These are phyloP conservation scores for Ilyonectria robusta DNA, from an alignment of 2,329 filamentous ascomycete species.

Conservation along the genomic window DNA sequence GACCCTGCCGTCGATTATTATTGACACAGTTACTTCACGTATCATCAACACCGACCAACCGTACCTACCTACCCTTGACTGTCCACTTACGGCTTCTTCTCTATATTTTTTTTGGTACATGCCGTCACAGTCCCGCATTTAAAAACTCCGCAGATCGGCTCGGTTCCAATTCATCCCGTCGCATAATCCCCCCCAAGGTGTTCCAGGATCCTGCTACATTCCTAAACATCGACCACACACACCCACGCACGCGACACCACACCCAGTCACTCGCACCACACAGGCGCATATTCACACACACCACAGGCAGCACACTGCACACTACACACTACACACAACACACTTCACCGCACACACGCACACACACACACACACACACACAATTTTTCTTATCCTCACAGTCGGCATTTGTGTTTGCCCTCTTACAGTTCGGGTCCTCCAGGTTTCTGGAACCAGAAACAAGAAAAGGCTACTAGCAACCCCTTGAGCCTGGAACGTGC, in stretches of 20 bases:
- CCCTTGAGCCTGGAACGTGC: conserved; percentile 7
- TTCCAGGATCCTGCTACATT: conserved; percentile 45
- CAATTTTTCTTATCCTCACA: conserved; percentile 11
- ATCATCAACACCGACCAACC: conserved; percentile 16
- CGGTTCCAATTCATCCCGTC: conserved; percentile 31
- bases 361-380: conserved; percentile 11
- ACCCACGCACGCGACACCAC: conserved; percentile 33
- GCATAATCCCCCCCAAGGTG: conserved; percentile 38
- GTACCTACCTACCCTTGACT: conserved; percentile 31
- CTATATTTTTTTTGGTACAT: conserved; percentile 27
- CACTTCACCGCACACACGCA: conserved; percentile 9
- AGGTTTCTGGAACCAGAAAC: conserved; percentile 14
- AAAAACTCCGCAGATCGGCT: conserved; percentile 41
- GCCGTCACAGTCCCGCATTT: conserved; percentile 30
- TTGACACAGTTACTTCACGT: conserved; percentile 27
- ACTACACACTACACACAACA: not conserved
- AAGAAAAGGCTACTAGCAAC: conserved; percentile 8
- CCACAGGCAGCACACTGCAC: conserved; percentile 5
- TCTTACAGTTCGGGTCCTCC: conserved; percentile 17
- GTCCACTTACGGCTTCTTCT: conserved; percentile 20
- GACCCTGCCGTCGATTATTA: conserved; percentile 15
- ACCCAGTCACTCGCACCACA: conserved; percentile 7
- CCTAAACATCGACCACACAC: conserved; percentile 45
- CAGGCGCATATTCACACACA: conserved; percentile 1
- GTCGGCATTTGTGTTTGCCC: conserved; percentile 7